phyloP scores from a whole-genome alignment of 441 rosid species.

The Erodium texanum region DNA sequence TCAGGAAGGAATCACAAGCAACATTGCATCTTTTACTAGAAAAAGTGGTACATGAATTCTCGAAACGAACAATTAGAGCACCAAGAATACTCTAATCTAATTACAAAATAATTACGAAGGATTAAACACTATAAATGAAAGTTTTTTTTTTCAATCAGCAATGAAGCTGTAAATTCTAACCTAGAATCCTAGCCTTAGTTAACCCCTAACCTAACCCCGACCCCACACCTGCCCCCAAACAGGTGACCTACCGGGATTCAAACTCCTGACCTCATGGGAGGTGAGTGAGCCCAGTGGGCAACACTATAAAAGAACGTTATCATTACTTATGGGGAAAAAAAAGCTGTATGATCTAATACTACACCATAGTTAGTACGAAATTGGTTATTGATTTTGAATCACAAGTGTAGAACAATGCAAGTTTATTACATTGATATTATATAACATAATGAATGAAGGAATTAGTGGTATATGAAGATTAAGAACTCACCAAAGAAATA shows the following conservation, averaged over 20 bases:
- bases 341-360: not conserved
- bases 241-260: too few species aligned
- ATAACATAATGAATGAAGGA: not conserved
- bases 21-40: not conserved
- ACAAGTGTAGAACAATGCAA: not conserved
- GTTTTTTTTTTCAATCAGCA: too few species aligned
- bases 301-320: not conserved
- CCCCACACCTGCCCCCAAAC: too few species aligned
- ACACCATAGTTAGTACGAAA: not conserved
- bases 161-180: too few species aligned
- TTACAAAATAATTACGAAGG: not conserved
- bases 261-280: too few species aligned
- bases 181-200: too few species aligned
- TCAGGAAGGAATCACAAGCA: not conserved
- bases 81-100: not conserved
- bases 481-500: constrained; percentile 62
- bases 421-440: not conserved
- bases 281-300: too few species aligned
- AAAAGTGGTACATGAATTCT: not conserved
- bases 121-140: too few species aligned
- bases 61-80: not conserved
- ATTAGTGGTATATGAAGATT: not conserved
- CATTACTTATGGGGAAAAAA: not conserved
- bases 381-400: not conserved
- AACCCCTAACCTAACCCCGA: too few species aligned